Conservation (phyloP, 1,284 basidiomycete species). For the Neonothopanus nambi region DNA sequence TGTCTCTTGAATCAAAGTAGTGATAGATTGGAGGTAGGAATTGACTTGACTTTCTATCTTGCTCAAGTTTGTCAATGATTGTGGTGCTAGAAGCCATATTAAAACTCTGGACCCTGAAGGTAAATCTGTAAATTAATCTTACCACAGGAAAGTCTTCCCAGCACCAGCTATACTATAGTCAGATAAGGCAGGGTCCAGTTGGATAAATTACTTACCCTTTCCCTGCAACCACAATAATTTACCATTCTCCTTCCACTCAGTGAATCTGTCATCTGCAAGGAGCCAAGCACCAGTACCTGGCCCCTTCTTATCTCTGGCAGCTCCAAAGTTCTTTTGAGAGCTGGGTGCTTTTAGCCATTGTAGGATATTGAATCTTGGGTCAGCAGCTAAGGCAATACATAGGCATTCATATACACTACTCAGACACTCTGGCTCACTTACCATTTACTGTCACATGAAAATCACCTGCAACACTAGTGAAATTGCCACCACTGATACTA, state of each 20-base stretch:
- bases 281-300: conserved; percentile 14
- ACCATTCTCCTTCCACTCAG: conserved; percentile 7
- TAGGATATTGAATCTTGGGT: background rate
- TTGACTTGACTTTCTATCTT: no score
- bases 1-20: conserved; percentile 5
- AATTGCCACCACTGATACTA: no score
- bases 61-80: no score
- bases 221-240: conserved; percentile 11
- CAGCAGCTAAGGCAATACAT: background rate
- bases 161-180: background rate
- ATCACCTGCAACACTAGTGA: no score
- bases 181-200: no score
- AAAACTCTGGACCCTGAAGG: background rate
- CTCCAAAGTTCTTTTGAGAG: background rate
- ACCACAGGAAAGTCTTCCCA: conserved; percentile 17
- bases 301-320: background rate
- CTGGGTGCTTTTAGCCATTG: conserved; percentile 7
- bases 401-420: no score
- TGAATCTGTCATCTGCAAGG: background rate
- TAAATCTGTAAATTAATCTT: background rate
- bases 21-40: background rate
- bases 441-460: no score
- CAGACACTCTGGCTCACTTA: no score
- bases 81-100: no score
- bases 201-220: conserved; percentile 8